Conservation (phyloP, 2,329 filamentous ascomycete genomes). For the Corynespora cassiicola region DNA sequence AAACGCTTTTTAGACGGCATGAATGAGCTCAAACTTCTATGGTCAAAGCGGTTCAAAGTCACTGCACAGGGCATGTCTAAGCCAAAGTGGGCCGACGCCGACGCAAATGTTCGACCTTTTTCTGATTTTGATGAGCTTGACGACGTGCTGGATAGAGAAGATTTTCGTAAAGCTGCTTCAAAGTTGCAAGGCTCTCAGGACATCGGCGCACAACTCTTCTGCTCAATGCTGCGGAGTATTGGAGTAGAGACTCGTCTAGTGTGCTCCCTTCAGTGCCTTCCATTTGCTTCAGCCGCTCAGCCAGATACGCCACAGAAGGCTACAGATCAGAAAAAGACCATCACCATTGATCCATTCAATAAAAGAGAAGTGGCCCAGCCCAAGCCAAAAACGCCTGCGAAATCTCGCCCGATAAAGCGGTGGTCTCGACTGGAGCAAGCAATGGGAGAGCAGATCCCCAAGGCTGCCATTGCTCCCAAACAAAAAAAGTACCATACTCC, state of each 20-base stretch:
- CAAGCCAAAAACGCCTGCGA: conserved; percentile 22
- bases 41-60: conserved; percentile 72
- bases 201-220: conserved; percentile 88
- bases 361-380: conserved; percentile 19
- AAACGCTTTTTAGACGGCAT: conserved; percentile 81
- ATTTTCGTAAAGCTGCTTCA: conserved; percentile 76
- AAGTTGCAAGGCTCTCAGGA: conserved; percentile 83
- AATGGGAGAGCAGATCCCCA: conserved; percentile 35
- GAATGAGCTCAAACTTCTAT: conserved; percentile 70
- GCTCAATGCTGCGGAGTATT: conserved; percentile 81
- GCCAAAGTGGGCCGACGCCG: conserved; percentile 73
- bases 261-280: conserved; percentile 85
- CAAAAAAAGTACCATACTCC: conserved; percentile 67
- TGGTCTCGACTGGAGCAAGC: conserved; percentile 39
- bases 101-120: conserved; percentile 62
- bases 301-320: conserved; percentile 34
- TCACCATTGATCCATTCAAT: conserved; percentile 41
- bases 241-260: conserved; percentile 84
- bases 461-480: conserved; percentile 39
- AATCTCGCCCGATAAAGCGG: conserved; percentile 35
- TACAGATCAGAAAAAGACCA: conserved; percentile 23
- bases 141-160: conserved; percentile 69
- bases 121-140: conserved; percentile 67
- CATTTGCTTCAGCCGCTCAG: conserved; percentile 62
- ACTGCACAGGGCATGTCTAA: conserved; percentile 59